Base-by-base conservation (phyloP, 495 filamentous ascomycete species). In the Aspergillus sclerotioniger region DNA sequence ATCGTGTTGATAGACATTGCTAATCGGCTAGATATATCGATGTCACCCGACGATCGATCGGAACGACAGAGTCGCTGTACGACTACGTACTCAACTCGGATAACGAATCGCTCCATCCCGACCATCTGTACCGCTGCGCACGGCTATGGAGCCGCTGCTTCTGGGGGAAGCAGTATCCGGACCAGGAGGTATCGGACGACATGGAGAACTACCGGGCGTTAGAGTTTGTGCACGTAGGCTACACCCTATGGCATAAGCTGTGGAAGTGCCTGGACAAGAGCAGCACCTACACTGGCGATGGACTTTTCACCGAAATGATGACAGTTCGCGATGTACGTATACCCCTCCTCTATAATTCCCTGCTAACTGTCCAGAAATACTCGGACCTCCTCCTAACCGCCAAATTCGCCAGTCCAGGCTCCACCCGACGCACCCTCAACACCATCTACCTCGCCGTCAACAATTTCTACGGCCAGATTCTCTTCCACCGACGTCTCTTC, bases 371-470 rank as follows among this genome's bases (percentile, higher is more conserved):
- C 37, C 53, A 77, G 74, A 65, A 63, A 68, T 77, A 62, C 21
- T 73, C 72, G 31, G 74, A 77, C 54, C 64, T 77, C n/a, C 74
- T 77, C 37, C 66, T 77, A 39, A 77, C 74, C 5, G 72, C 74
- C n/a, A 74, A 67, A 51, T 72, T 74, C 32, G 65, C 74, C n/a
- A 64, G 66, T 0, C 53, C 63, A 1, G 57, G 63, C 45, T 75
- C 70, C 3, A 66, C 68, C 21, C 69, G 77, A 21, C 73, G 79
- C 17, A 71, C 75, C 3, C 60, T 78, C 19, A 69, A 73, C 56
- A 82, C 78, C n/a, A 71, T 79, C 25, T 74, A 78, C 32, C 77
- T 78, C 71, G 78, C 73, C 21, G 76, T 77, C 7, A 70, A 67
- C 43, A 72, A 71, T 17, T 80, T 76, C 44, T 76, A 80, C 47